Evolutionary conservation across 495 filamentous ascomycete genomes (phyloP).

Genomic region (Glonium stellatum): DNA sequence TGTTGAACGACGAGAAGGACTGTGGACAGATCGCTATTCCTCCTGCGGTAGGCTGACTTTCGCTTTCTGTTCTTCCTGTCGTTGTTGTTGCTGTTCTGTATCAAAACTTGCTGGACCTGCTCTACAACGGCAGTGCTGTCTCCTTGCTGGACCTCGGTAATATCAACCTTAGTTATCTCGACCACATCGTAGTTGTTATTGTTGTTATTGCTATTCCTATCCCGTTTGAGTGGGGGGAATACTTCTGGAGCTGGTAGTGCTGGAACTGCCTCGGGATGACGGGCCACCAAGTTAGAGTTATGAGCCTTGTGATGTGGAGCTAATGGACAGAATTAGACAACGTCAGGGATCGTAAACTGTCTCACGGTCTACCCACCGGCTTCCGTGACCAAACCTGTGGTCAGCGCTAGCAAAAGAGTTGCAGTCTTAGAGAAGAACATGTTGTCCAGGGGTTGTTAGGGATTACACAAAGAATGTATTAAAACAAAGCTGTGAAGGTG

Average conservation of each 20-base stretch:
- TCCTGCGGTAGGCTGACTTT: constrained; percentile 12
- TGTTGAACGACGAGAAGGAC: constrained; percentile 23
- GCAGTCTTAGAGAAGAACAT: constrained; percentile 23
- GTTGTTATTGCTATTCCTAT: neutral
- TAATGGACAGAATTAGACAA: neutral
- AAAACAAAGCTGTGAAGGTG: constrained; percentile 16
- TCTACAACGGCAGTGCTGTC: neutral
- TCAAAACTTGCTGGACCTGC: constrained; percentile 3
- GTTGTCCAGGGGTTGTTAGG: constrained; percentile 7
- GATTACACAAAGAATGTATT: constrained; percentile 22
- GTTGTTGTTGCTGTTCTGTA: constrained; percentile 7
- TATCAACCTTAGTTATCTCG: constrained; percentile 1
- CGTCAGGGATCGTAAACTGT: neutral
- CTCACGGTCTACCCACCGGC: neutral
- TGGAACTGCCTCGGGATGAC: neutral
- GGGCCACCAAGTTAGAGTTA: neutral
- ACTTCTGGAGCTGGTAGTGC: constrained; percentile 6
- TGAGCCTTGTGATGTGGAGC: neutral
- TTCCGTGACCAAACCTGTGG: constrained; percentile 26
- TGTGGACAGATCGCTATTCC: constrained; percentile 4
- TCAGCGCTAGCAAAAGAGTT: constrained; percentile 15
- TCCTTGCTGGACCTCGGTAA: neutral
- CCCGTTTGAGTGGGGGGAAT: neutral
- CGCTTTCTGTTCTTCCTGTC: constrained; percentile 5
- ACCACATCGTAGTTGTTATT: neutral